Conservation (phyloP, 805 yeast genomes). For the Yarrowia sp. region DNA sequence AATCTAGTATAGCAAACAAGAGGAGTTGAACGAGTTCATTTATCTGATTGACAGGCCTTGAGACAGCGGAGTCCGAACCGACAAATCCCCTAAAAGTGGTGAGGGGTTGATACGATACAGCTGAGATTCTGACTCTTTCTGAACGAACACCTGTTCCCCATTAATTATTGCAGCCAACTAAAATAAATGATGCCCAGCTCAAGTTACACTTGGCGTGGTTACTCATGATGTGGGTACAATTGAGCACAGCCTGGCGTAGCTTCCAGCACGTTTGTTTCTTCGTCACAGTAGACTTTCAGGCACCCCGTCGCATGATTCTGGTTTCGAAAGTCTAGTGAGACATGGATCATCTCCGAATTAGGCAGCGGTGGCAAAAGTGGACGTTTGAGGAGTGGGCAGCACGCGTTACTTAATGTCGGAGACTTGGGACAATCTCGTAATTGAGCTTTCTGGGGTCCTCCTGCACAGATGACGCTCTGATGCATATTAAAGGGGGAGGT, state of each 20-base stretch:
- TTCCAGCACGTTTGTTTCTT: neutral
- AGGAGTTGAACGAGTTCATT: neutral
- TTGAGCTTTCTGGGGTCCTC: neutral
- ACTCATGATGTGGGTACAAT: neutral
- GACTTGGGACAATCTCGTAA: neutral
- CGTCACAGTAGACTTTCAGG: neutral
- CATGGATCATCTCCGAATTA: neutral
- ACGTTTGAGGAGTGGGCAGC: neutral
- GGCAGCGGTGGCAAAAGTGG: neutral
- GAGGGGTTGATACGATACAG: neutral
- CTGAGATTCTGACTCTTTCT: no score
- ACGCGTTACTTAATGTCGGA: neutral
- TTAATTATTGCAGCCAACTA: no score
- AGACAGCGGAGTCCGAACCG: constrained; percentile 11
- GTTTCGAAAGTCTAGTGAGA: neutral
- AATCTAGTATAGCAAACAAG: neutral
- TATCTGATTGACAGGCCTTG: neutral
- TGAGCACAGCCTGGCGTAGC: neutral
- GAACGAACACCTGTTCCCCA: no score
- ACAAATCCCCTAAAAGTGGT: neutral
- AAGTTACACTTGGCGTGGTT: no score
- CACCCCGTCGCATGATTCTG: constrained; percentile 4
- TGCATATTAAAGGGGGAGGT: neutral
- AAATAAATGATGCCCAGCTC: neutral
- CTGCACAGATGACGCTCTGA: neutral